Evolutionary conservation across 768 basidiomycete genomes (phyloP).

Genomic region (Termitomyces titanicus): DNA sequence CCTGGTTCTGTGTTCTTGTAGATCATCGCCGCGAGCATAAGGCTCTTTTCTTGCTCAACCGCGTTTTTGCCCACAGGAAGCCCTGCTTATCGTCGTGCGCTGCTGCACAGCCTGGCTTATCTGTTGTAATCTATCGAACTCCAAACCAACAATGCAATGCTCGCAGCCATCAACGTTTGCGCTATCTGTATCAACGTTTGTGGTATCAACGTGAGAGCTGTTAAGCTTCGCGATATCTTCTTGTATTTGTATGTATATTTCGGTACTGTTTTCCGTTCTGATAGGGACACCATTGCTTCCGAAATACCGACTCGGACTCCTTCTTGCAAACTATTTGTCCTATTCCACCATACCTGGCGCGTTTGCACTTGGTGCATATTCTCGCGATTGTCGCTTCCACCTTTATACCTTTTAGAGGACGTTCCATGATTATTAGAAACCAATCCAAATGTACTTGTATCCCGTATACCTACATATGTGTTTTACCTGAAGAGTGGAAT

Average conservation of each 20-base stretch:
- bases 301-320: neutral
- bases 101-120: neutral
- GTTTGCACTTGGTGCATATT: neutral
- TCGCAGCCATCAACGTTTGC: neutral
- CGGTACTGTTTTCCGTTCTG: neutral
- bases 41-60: neutral
- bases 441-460: neutral
- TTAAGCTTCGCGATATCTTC: neutral
- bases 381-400: neutral
- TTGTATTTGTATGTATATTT: neutral
- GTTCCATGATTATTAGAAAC: neutral
- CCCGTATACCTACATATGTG: neutral
- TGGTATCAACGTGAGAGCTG: neutral
- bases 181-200: neutral
- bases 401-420: neutral
- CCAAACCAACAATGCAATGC: neutral
- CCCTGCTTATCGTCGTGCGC: neutral
- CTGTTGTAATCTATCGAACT: neutral
- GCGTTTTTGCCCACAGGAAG: neutral
- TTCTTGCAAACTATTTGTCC: neutral
- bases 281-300: slow-evolving; percentile 4
- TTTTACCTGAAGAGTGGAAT: neutral
- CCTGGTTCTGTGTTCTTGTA: neutral
- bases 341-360: neutral
- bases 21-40: slow-evolving; percentile 10